Conservation (phyloP, 805 yeast species). For the Kurtzmaniella fragi region DNA sequence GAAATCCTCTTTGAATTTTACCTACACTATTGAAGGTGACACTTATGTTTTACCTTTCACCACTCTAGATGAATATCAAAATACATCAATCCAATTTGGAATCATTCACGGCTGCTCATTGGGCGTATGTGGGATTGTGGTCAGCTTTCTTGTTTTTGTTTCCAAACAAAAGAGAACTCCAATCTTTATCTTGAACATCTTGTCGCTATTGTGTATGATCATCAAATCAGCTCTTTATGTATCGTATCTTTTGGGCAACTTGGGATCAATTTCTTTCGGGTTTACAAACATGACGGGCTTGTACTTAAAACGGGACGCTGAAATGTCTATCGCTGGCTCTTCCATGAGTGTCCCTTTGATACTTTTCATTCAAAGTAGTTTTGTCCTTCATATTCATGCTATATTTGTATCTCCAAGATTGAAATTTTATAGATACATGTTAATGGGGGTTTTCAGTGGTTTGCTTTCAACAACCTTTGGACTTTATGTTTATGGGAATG, state of each 20-base stretch:
- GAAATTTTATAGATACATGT: slow-evolving; percentile 31
- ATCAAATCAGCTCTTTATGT: slow-evolving; percentile 60
- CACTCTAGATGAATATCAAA: background rate
- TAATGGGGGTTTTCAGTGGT: slow-evolving; percentile 33
- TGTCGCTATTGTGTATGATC: slow-evolving; percentile 50
- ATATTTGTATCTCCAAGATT: slow-evolving; percentile 62
- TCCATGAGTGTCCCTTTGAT: slow-evolving; percentile 58
- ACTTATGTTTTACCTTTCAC: background rate
- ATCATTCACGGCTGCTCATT: slow-evolving; percentile 14
- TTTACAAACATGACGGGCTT: slow-evolving; percentile 25
- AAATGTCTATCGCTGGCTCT: slow-evolving; percentile 56
- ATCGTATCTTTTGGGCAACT: slow-evolving; percentile 48
- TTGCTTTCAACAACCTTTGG: slow-evolving; percentile 54
- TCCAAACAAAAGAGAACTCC: slow-evolving; percentile 53
- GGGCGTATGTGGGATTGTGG: slow-evolving; percentile 12
- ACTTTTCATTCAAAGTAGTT: slow-evolving; percentile 54
- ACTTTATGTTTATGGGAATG: slow-evolving; percentile 49
- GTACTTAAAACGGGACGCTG: slow-evolving; percentile 27
- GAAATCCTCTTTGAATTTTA: background rate
- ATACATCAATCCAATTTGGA: slow-evolving; percentile 1
- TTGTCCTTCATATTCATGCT: slow-evolving; percentile 66
- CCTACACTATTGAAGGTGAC: background rate
- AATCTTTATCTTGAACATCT: slow-evolving; percentile 67
- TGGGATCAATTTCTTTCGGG: slow-evolving; percentile 43
- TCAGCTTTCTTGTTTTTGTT: slow-evolving; percentile 9